Evolutionary conservation across 2,329 filamentous ascomycete genomes (phyloP), one percentile per base, ranked within the genome.

Genomic region (Stemphylium beticola): DNA sequence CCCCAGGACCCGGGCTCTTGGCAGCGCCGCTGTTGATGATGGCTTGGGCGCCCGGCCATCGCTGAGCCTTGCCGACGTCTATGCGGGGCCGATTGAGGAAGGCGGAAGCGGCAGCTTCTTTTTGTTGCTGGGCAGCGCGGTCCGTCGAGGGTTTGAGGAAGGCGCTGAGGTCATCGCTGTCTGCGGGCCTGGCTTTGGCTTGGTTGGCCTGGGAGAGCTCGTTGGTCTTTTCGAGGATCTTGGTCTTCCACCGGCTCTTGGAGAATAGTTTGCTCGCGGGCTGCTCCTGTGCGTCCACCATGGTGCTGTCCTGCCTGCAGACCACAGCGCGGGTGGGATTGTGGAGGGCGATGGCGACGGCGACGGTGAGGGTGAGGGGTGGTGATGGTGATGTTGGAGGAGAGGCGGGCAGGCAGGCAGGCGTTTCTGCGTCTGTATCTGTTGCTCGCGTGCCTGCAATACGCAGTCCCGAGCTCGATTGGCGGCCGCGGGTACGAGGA

Each of bases 121-220:
- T 65, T 26, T 70, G 69, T 36, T 62, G 62, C 42, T 66, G 65
- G 33, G 76, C 69, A 59, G 75, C 69, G 59, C 76, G 78, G 5
- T 81, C 76, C 46, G 79, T 81, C 40, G 80, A 81, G 46, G 82
- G 79, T 60, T 81, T 82, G 52, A 87, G 78, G 71, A 87, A 87
- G 67, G 83, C 84, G 71, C 80, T 79, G 51, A 87, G 79, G 61
- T 82, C 79, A 45, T 79, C 74, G 65, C 34, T 44, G 43, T 40
- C 48, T 61, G 58, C 54, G 40, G 63, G 55, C 61, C 65, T 68
- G 38, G 56, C 53, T 61, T 67, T 71, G 48, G 55, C 55, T 39
- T 69, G 62, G 47, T 66, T 71, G 58, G 66, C 60, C 20, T 62
- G 32, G 17, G 59, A 48, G 34, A 80, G 74, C 37, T 79, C 71